Conservation (phyloP, 805 yeast genomes). For the Kodamaea sagamina region DNA sequence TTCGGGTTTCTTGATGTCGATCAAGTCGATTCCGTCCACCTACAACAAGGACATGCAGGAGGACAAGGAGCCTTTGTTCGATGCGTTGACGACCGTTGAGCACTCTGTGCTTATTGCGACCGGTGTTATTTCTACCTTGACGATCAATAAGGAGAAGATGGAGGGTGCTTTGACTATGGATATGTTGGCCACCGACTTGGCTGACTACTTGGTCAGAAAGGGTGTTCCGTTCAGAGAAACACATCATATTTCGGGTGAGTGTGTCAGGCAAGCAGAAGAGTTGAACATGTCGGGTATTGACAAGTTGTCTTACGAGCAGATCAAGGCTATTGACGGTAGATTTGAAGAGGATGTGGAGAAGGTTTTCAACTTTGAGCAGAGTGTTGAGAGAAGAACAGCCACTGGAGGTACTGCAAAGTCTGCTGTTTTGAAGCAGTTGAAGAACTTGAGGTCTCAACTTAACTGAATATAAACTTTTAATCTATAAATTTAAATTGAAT, state of each 20-base stretch:
- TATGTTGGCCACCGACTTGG: constrained; percentile 98
- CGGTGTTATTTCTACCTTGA: constrained; percentile 89
- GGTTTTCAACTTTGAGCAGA: constrained; percentile 88
- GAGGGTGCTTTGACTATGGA: constrained; percentile 91
- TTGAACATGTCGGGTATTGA: constrained; percentile 80
- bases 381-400: constrained; percentile 96
- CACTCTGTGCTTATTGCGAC: constrained; percentile 94
- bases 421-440: constrained; percentile 81
- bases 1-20: constrained; percentile 93
- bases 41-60: constrained; percentile 99
- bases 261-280: constrained; percentile 90
- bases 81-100: constrained; percentile 83
- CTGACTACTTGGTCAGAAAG: constrained; percentile 94
- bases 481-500: background rate
- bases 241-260: constrained; percentile 97
- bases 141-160: constrained; percentile 75
- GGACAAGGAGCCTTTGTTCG: constrained; percentile 98
- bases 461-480: no score
- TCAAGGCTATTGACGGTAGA: constrained; percentile 74
- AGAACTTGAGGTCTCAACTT: constrained; percentile 25
- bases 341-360: constrained; percentile 78
- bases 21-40: constrained; percentile 96
- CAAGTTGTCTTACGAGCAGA: constrained; percentile 73
- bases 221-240: constrained; percentile 99
- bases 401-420: constrained; percentile 95